Base-by-base conservation (phyloP, 163 green algal species). In the Scenedesmus sp. region DNA sequence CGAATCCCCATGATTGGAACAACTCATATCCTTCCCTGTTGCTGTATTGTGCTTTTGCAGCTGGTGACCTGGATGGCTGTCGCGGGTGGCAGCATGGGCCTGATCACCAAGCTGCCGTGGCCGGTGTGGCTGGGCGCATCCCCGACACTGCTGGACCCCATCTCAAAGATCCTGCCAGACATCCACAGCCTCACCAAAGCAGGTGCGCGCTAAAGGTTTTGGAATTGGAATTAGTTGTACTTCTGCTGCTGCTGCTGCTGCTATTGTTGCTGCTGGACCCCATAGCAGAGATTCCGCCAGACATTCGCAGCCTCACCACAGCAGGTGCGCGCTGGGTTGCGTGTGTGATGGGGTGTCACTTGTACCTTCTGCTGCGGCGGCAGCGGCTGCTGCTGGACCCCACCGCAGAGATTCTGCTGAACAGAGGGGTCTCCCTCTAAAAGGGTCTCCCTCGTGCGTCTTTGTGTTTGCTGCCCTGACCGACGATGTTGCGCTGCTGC, bases 71-170 rank as follows among this genome's bases (percentile, higher is more conserved):
- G 70, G 70, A 79, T 79, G 23, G 13, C 70, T 4, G 5, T 79
- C 70, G 13, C 52, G 1, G 70, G 77, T 1, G 46, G 77, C 77
- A n/a, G 34, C 77, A 59, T 56, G 34, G 77, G 77, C 77, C 7
- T 56, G 23, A 6, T 79, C 7, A 13, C 70, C 20, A 73, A 56
- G 83, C 62, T 82, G n/a, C 84, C 84, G 0, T 89, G 87, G 87
- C 87, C 87, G 81, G 87, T 91, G 6, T 91, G 87, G 87, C 56
- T 91, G 20, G 87, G 87, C 57, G 55, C 56, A 8, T 74, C 67
- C 13, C 73, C 73, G 5, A 20, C 59, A 6, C 54, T 91, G 70
- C 87, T 91, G 55, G 87, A 91, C 73, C 20, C 55, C 10, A 7
- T 91, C 13, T 23, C 73, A 8, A 70, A 73, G 56, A 4, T 74